Percentiles rank a stretch among this genome's conserved stretches.
Conservation (phyloP, 2,329 filamentous ascomycete genomes). For the Fonsecaea nubica region DNA sequence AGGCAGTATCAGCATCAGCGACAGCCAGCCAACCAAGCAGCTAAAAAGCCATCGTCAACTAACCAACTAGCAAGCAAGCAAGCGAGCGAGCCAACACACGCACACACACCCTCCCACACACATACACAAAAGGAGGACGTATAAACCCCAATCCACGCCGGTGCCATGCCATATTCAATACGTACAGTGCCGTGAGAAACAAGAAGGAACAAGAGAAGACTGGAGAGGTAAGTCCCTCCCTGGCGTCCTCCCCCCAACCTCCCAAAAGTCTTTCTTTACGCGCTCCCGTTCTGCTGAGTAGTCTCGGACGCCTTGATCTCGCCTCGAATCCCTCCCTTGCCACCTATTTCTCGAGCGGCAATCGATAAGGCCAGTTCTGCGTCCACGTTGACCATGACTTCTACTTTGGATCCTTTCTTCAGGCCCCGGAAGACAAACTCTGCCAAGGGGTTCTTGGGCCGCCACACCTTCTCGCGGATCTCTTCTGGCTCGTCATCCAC, state of each 20-base stretch:
- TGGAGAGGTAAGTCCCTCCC: too few relatives aligned
- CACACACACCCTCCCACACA: too few relatives aligned
- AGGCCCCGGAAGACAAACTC: constrained; percentile 83
- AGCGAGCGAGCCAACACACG: background rate
- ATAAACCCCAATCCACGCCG: background rate
- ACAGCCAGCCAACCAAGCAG: too few relatives aligned
- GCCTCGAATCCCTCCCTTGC: constrained; percentile 81
- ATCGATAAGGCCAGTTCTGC: constrained; percentile 80
- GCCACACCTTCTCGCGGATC: constrained; percentile 88
- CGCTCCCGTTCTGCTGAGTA: constrained; percentile 46
- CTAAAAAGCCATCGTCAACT: too few relatives aligned
- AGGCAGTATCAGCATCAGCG: too few relatives aligned
- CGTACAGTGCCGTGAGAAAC: background rate
- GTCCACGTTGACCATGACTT: constrained; percentile 88
- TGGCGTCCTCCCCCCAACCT: background rate
- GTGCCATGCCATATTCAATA: constrained; percentile 8
- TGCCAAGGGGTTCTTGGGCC: constrained; percentile 79
- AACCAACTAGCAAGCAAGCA: background rate
- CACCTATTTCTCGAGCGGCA: constrained; percentile 83
- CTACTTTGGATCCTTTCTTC: constrained; percentile 88
- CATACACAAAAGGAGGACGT: background rate
- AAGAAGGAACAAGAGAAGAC: background rate
- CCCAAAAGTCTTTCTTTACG: constrained; percentile 27
- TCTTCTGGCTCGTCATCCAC: constrained; percentile 84
- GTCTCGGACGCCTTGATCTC: constrained; percentile 52